Evolutionary conservation across 225 moss, liverwort and hornwort species (phyloP), one percentile per base, ranked within the genome.

Genomic region (Asterella californica): DNA sequence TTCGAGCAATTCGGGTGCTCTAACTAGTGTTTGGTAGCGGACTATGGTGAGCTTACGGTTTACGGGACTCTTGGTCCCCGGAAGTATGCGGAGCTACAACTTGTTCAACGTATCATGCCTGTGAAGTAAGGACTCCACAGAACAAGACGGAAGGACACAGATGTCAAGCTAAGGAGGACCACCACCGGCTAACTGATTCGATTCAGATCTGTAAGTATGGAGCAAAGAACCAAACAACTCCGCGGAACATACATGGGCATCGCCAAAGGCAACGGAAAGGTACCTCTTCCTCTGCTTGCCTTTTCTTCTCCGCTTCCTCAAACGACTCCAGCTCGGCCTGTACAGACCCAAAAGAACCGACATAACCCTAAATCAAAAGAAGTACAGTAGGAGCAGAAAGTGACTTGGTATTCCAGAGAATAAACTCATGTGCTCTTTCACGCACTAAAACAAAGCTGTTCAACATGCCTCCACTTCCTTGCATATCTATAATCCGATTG

Each of bases 301-400:
- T 89, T 81, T 79, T 83, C 82, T 84, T 90, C 81, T 95, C 91
- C 55, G 88, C 80, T 79, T 92, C 95, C 45, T 91, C 89, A 78
- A 90, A 91, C 79, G 90, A 82, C 80, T 91, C 93, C 80, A 89
- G 88, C 82, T 95, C 95, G 82, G 78, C 89, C 95, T 93, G 79
- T 48, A 78, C 68, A 60, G 45, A 19, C 70, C 32, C 11, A 17
- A 34, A 37, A 48, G 32, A 12, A 73, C 64, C 36, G 70, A 81
- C 49, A 84, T 64, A 11, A 64, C 3, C 42, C 42, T 2, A 42
- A 42, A 42, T 42, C 42, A 7, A 42, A 42, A 7, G 7, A 42
- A 42, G 7, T 2, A 42, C 3, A 42, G 42, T n/a, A n/a, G n/a
- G n/a, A n/a, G 42, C 7, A 42, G 42, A 42, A n/a, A 42, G 42